Percentiles rank a stretch among this genome's conserved stretches.
These are phyloP conservation scores for Rhizophora apiculata DNA, from an alignment of 345 rosid genomes.

Conservation along the genomic window DNA sequence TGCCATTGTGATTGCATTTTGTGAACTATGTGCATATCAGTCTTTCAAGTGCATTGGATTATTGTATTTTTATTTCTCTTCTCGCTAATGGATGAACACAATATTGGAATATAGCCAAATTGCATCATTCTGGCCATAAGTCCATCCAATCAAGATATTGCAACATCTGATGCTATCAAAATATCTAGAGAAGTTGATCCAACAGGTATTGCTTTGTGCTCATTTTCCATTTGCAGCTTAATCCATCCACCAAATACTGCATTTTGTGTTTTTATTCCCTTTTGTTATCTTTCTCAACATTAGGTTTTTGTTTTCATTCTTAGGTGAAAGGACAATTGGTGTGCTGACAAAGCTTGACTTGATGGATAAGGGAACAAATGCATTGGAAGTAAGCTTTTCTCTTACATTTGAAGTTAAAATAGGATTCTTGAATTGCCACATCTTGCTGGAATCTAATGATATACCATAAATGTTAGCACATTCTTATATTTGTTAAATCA, in stretches of 20 bases:
- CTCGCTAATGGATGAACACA: background rate
- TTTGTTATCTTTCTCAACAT: background rate
- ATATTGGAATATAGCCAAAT: conserved; percentile 40
- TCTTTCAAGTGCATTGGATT: too few species aligned
- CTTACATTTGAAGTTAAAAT: background rate
- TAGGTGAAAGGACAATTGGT: conserved; percentile 32
- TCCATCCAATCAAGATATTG: conserved; percentile 74
- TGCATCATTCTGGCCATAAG: conserved; percentile 64
- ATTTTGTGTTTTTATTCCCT: background rate
- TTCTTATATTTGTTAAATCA: too few species aligned
- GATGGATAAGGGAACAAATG: conserved; percentile 30
- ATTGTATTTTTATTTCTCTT: background rate
- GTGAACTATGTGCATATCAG: too few species aligned
- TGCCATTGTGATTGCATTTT: too few species aligned
- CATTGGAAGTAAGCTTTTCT: conserved; percentile 22
- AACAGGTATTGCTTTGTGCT: conserved; percentile 28
- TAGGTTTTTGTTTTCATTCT: background rate
- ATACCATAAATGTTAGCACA: background rate
- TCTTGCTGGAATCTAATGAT: conserved; percentile 3
- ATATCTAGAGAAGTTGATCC: conserved; percentile 69
- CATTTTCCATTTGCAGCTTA: background rate
- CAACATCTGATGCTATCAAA: conserved; percentile 71
- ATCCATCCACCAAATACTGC: background rate
- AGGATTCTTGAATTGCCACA: background rate
- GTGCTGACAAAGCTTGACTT: conserved; percentile 32